Percentiles rank a stretch among this genome's conserved stretches.
Evolutionary conservation across 108 stramenopile species (phyloP).

Genomic region (Pseudonitzschia multiseries): DNA sequence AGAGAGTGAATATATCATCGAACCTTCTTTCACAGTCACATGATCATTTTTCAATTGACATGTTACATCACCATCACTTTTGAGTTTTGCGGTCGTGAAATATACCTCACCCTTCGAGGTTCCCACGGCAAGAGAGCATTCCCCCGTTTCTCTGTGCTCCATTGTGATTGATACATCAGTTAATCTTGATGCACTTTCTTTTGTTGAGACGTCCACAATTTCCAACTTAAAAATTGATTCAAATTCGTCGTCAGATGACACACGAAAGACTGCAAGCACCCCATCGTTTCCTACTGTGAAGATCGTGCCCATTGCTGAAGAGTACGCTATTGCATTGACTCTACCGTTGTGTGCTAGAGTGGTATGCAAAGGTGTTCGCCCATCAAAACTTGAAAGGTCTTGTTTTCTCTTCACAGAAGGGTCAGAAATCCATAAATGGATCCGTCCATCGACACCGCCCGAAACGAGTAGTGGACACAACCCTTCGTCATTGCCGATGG

Average conservation of each 20-base stretch:
- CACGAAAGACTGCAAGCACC: neutral
- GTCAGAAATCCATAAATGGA: conserved; percentile 42
- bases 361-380: conserved; percentile 16
- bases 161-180: neutral
- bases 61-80: neutral
- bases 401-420: neutral
- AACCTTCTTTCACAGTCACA: neutral
- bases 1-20: conserved; percentile 14
- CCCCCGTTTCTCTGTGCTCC: neutral
- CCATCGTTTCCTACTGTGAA: conserved; percentile 53
- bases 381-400: neutral
- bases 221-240: neutral
- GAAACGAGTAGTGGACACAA: conserved; percentile 29
- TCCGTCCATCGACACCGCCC: conserved; percentile 54
- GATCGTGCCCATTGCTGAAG: conserved; percentile 17
- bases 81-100: neutral
- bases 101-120: conserved; percentile 5
- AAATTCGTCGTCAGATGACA: neutral
- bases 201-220: neutral
- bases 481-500: neutral
- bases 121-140: neutral
- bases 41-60: neutral
- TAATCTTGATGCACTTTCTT: neutral
- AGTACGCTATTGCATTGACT: conserved; percentile 43
- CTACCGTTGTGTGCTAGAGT: conserved; percentile 38